Percentiles rank a stretch among this genome's conserved stretches.
These are phyloP conservation scores for Neodidymelliopsis sp. DNA, from an alignment of 2,329 filamentous ascomycete species.

Conservation along the genomic window DNA sequence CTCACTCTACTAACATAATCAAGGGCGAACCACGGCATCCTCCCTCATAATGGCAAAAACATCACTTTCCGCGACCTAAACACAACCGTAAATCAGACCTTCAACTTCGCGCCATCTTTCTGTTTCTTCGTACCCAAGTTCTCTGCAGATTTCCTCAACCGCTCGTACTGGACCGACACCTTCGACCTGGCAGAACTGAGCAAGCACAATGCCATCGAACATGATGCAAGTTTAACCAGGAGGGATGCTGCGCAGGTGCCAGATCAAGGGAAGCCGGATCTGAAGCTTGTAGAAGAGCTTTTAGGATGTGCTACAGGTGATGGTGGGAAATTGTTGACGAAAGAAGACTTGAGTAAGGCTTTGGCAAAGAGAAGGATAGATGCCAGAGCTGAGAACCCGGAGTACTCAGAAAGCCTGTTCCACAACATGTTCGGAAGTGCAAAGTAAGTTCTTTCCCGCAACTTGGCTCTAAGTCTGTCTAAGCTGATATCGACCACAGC, in stretches of 20 bases:
- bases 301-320: constrained; percentile 48
- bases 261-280: constrained; percentile 50
- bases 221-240: constrained; percentile 45
- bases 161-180: constrained; percentile 25
- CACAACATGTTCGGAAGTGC: constrained; percentile 54
- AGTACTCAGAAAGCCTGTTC: constrained; percentile 46
- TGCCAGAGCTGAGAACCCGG: constrained; percentile 45
- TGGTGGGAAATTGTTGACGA: constrained; percentile 44
- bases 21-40: constrained; percentile 42
- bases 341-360: constrained; percentile 46
- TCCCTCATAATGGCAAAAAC: constrained; percentile 43
- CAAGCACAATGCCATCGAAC: constrained; percentile 45
- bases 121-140: constrained; percentile 43
- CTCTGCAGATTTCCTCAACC: constrained; percentile 32
- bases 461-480: not conserved
- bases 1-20: constrained; percentile 19
- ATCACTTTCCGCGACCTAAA: constrained; percentile 42
- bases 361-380: constrained; percentile 46
- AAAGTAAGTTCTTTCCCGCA: constrained; percentile 33
- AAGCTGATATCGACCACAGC: constrained; percentile 27
- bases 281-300: constrained; percentile 46
- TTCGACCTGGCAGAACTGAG: constrained; percentile 43
- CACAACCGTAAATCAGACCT: constrained; percentile 30
- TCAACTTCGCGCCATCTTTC: constrained; percentile 45
- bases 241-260: constrained; percentile 42